Evolutionary conservation across 1,284 basidiomycete species (phyloP).

Genomic region (Coniferiporia weirii): DNA sequence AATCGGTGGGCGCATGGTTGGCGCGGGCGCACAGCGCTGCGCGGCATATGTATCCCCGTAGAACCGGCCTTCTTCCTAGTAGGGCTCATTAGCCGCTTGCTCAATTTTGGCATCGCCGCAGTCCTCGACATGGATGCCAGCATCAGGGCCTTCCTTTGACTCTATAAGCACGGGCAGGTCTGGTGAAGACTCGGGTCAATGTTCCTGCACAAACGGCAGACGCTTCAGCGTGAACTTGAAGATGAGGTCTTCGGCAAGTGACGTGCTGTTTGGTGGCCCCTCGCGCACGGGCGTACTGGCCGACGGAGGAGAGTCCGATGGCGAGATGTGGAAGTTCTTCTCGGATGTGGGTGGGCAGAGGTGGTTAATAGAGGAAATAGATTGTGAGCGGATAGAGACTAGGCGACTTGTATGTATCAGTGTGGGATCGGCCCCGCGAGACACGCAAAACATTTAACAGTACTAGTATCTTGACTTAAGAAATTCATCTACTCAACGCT

Average conservation of each 20-base stretch:
- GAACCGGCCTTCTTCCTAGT: constrained; percentile 48
- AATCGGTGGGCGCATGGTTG: constrained; percentile 54
- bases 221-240: constrained; percentile 64
- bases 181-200: constrained; percentile 27
- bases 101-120: constrained; percentile 32
- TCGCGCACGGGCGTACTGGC: constrained; percentile 93
- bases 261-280: constrained; percentile 84
- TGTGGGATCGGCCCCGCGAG: constrained; percentile 75
- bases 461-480: constrained; percentile 45
- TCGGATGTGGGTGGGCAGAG: constrained; percentile 76
- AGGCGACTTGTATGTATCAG: constrained; percentile 35
- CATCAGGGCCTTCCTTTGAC: constrained; percentile 63
- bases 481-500: background rate
- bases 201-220: constrained; percentile 46
- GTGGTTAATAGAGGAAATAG: constrained; percentile 37
- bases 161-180: constrained; percentile 54
- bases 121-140: constrained; percentile 70
- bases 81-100: constrained; percentile 24
- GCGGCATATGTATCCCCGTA: constrained; percentile 54
- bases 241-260: constrained; percentile 89
- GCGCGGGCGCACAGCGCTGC: constrained; percentile 45
- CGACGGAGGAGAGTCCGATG: constrained; percentile 98
- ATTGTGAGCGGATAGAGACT: constrained; percentile 36
- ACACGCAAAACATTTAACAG: constrained; percentile 70
- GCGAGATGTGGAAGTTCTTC: constrained; percentile 96